phyloP scores from a whole-genome alignment of 2,329 filamentous ascomycete genomes.

The Beauveria scarabaeidicola region DNA sequence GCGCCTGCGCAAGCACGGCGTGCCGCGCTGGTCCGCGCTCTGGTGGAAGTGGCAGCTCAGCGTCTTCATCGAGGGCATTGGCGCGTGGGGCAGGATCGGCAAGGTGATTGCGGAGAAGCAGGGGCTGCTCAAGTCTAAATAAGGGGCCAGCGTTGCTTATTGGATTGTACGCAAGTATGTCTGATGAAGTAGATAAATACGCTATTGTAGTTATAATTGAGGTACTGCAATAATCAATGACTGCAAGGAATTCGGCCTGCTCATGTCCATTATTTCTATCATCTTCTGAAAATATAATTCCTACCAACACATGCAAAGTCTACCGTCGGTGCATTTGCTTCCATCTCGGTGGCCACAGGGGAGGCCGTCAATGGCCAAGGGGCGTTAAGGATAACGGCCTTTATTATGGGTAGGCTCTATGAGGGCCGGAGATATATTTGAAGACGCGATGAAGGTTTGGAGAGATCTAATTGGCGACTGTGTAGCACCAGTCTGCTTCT shows the following conservation, averaged over 20 bases:
- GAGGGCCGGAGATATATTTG: no score
- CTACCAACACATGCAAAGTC: no score
- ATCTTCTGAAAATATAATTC: no score
- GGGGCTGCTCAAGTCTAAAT: not conserved
- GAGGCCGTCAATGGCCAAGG: not conserved
- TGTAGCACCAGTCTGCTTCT: no score
- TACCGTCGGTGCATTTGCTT: no score
- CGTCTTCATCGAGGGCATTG: conserved; percentile 9
- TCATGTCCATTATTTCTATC: no score
- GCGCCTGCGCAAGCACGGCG: conserved; percentile 6
- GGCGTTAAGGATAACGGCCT: no score
- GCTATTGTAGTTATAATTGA: no score
- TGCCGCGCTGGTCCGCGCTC: conserved; percentile 3
- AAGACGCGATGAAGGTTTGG: no score
- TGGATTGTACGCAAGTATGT: not conserved
- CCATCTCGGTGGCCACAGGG: not conserved
- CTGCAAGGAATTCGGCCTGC: no score
- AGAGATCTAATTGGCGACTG: not conserved
- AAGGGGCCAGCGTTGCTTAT: not conserved
- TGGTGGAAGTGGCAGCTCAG: conserved; percentile 11
- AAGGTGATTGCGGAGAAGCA: conserved; percentile 7
- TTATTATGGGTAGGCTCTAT: no score
- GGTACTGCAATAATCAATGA: no score
- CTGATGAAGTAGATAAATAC: not conserved
- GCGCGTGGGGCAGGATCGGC: conserved; percentile 6